These are phyloP conservation scores for Lecanicillium sp. DNA, from an alignment of 2,329 filamentous ascomycete genomes.

Conservation along the genomic window DNA sequence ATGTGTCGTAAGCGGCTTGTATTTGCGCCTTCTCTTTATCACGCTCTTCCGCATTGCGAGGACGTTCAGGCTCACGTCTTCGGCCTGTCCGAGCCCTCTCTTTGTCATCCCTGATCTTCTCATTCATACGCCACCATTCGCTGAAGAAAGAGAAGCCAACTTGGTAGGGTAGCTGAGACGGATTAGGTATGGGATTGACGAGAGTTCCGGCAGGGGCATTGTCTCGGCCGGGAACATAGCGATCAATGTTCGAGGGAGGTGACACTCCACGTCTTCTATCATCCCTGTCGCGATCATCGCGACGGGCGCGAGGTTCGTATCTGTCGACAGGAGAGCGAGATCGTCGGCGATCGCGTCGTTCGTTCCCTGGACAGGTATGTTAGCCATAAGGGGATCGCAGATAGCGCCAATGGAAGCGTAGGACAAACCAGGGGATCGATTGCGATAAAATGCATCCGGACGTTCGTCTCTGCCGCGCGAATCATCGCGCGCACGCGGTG, in stretches of 20 bases:
- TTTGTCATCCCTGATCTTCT: conserved; percentile 76
- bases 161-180: conserved; percentile 67
- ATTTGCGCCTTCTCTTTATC: conserved; percentile 76
- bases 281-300: conserved; percentile 62
- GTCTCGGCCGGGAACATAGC: conserved; percentile 75
- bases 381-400: conserved; percentile 19
- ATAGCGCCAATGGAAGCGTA: background rate
- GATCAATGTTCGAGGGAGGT: conserved; percentile 68
- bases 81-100: conserved; percentile 65
- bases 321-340: conserved; percentile 71
- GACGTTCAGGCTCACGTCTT: conserved; percentile 56
- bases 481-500: conserved; percentile 49
- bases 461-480: conserved; percentile 45
- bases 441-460: conserved; percentile 57
- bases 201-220: conserved; percentile 36
- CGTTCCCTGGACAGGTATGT: conserved; percentile 38
- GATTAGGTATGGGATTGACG: conserved; percentile 65
- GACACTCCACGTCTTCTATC: conserved; percentile 57
- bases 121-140: conserved; percentile 80
- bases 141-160: conserved; percentile 82
- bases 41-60: conserved; percentile 65
- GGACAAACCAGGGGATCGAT: conserved; percentile 62
- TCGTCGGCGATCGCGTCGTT: conserved; percentile 54
- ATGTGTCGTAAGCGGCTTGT: conserved; percentile 60
- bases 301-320: conserved; percentile 65